These are phyloP conservation scores for Raphanus hybrid DNA, from an alignment of 441 rosid genomes.

Conservation along the genomic window DNA sequence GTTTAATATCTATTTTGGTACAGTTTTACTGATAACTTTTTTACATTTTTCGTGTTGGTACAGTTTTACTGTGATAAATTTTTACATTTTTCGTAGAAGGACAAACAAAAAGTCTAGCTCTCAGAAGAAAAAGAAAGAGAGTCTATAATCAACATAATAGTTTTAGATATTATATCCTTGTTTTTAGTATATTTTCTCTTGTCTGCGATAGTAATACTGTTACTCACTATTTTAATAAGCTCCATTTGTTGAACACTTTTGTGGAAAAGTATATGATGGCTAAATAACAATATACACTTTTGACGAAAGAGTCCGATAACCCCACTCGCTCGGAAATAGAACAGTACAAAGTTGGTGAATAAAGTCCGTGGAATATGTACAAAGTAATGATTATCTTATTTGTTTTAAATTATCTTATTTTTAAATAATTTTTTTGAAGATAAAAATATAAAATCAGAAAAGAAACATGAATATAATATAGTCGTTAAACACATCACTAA, in stretches of 20 bases:
- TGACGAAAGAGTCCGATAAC: constrained; percentile 37
- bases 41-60: neutral
- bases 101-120: neutral
- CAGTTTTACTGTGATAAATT: neutral
- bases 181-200: neutral
- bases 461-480: neutral
- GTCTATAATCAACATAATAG: neutral
- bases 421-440: neutral
- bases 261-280: constrained; percentile 34
- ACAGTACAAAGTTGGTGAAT: constrained; percentile 26
- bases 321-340: constrained; percentile 9
- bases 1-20: too few species aligned
- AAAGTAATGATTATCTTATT: neutral
- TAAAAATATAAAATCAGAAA: neutral
- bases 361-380: neutral
- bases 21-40: too few species aligned
- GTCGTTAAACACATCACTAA: neutral
- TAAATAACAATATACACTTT: constrained; percentile 18
- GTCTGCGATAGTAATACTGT: neutral
- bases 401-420: neutral
- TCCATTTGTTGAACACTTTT: neutral
- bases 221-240: neutral
- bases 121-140: too few species aligned
- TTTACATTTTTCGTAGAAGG: neutral
- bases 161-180: neutral